Conservation (phyloP, 164 flowering plant genomes). For the Vitis amurensis region DNA sequence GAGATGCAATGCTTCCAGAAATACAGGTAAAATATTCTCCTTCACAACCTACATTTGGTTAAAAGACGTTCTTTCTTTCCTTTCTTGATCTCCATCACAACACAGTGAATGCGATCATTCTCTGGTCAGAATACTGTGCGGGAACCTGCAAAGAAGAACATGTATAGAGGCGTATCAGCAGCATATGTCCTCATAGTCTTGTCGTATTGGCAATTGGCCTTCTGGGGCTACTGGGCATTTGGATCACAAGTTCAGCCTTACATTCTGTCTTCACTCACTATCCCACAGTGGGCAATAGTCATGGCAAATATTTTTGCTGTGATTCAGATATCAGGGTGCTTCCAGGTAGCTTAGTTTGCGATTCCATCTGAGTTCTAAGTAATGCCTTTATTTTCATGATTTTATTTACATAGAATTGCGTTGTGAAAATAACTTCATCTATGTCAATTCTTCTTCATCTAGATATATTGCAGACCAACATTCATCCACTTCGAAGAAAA, state of each 20-base stretch:
- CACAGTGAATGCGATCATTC: background rate
- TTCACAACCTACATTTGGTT: background rate
- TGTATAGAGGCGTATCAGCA: constrained; percentile 59
- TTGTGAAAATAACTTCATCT: too few species aligned
- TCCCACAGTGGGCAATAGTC: constrained; percentile 54
- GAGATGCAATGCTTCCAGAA: constrained; percentile 77
- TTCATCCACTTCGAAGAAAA: constrained; percentile 47
- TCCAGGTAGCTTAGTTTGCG: constrained; percentile 37
- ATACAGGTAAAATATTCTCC: constrained; percentile 42
- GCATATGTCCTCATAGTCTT: constrained; percentile 48
- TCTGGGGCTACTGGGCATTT: constrained; percentile 65
- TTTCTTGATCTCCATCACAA: background rate
- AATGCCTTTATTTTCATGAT: too few species aligned
- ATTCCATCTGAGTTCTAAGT: too few species aligned
- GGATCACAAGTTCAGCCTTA: constrained; percentile 59
- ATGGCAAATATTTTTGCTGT: constrained; percentile 65
- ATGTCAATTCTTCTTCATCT: background rate
- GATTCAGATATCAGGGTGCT: constrained; percentile 60
- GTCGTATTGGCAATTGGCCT: constrained; percentile 63
- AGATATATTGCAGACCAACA: constrained; percentile 76
- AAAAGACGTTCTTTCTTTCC: background rate
- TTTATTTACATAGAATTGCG: too few species aligned
- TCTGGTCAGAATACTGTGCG: constrained; percentile 45
- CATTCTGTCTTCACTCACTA: constrained; percentile 48
- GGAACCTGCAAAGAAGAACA: constrained; percentile 54